Evolutionary conservation across 163 green algal species (phyloP), one percentile per base, ranked within the genome.

Genomic region (Chlamydomonas reinhardtii): DNA sequence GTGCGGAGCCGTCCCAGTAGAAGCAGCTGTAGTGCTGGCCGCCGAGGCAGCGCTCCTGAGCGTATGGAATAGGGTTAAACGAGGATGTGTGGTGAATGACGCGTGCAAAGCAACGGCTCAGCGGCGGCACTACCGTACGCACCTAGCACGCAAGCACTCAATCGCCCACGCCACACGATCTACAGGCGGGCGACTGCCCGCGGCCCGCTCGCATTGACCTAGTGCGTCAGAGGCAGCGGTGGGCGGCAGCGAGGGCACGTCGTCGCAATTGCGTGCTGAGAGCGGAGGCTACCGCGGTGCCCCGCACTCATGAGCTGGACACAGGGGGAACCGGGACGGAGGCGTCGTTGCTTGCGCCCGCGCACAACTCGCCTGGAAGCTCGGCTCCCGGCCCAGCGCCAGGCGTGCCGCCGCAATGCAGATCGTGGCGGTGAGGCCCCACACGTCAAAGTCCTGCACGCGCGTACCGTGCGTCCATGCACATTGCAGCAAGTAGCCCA

Each of bases 351-450:
- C n/a, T n/a, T n/a, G n/a, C n/a, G n/a, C n/a, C n/a, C n/a, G n/a
- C 4, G 68, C 22, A 2, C 35, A 0, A 37, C 69, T 37, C 54
- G 78, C 79, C 79, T 77, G 54, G 54, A 86, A 86, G 12, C 12
- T 0, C 2, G 79, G 69, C 25, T 22, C 54, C 2, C 69, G 43
- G 25, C 79, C 79, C 52, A 86, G 54, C 16, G 79, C 79, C 56
- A 76, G 43, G 25, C 70, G 56, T 14, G 81, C 81, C 8, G 81
- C 81, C 27, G 74, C 81, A 37, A 87, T 87, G 71, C 71, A 81
- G 19, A 87, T 87, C 59, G 81, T 87, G 22, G 81, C 81, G 24
- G 81, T 87, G 4, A 87, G 71, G n/a, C 81, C 81, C 81, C 81
- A 87, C 27, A 87, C 71, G 59, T 87, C 59, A 64, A 68, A 87